Percentiles rank a stretch among this genome's conserved stretches.
These are phyloP conservation scores for Canavalia ensiformis DNA, from an alignment of 306 rosid species.

Conservation along the genomic window DNA sequence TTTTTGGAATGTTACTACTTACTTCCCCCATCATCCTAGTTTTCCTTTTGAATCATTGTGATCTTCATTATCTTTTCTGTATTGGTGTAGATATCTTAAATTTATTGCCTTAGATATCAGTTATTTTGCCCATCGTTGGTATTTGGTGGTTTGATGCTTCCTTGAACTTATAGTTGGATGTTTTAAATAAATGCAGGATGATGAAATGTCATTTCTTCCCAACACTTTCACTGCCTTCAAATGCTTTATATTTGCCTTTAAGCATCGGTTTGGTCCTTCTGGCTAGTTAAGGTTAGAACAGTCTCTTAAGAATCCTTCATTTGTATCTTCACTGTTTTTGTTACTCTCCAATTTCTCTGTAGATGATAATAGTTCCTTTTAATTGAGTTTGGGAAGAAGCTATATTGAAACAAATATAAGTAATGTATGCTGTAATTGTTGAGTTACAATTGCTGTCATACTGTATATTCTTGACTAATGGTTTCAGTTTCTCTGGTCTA, in stretches of 20 bases:
- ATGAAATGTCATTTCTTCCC: conserved; percentile 88
- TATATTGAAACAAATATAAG: conserved; percentile 1
- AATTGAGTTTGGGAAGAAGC: conserved; percentile 10
- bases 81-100: background rate
- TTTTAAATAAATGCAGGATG: conserved; percentile 74
- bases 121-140: conserved; percentile 25
- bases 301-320: conserved; percentile 30
- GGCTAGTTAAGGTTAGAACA: conserved; percentile 80
- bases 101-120: background rate
- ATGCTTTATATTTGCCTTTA: conserved; percentile 81
- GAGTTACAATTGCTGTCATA: background rate
- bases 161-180: conserved; percentile 8
- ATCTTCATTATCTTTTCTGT: background rate
- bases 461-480: background rate
- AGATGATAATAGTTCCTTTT: conserved; percentile 13
- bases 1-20: background rate
- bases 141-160: conserved; percentile 32
- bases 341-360: background rate
- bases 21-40: background rate
- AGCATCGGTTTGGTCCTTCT: conserved; percentile 82
- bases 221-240: conserved; percentile 76
- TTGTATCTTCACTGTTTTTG: background rate
- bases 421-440: background rate
- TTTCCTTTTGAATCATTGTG: background rate
- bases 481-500: background rate